Base-by-base conservation (phyloP, 768 basidiomycete genomes). In the Hericium alpestre region DNA sequence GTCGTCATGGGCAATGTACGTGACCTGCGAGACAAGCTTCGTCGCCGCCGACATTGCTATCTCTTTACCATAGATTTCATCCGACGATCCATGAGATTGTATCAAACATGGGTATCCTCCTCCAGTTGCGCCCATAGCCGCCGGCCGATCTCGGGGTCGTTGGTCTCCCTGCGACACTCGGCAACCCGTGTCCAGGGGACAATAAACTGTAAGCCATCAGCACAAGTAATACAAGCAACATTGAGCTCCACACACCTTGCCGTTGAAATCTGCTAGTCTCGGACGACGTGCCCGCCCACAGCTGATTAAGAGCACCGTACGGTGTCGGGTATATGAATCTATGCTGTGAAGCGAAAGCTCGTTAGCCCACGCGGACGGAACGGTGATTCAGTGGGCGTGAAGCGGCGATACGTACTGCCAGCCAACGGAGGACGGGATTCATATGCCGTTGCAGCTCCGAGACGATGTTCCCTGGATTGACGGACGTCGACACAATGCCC, bases 221-320 rank as follows among this genome's bases (percentile, higher is more conserved):
- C 7, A 39, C 4, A 47, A 15, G 50, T 3, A 5, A n/a, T 10
- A 15, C 18, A 20, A 2, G 49, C 5, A 20, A 22, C 2, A 4
- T 47, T 18, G n/a, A 16, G 38, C 8, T 12, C 5, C 12, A 18
- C 55, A 20, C 27, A 71, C 71, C 60, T 71, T 67, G n/a, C 74
- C 73, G 47, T 70, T 71, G 16, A 70, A 54, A 2, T 61, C 58
- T 5, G 58, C 65, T 8, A n/a, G 65, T 67, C 39, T 74, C 73
- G 7, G 63, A 53, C 2, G 67, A 58, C 3, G 72, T 73, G 1
- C 70, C 74, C 13, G 72, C 74, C 62, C 66, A 75, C 1, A 75
- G 60, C 52, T 70, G 72, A 2, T 73, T 73, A 22, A 72, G 59
- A 4, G 73, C 71, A 16, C 75, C 75, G 16, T 64, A 56, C 11